phyloP scores from a whole-genome alignment of 1,284 basidiomycete genomes.

The Pascua sp. region DNA sequence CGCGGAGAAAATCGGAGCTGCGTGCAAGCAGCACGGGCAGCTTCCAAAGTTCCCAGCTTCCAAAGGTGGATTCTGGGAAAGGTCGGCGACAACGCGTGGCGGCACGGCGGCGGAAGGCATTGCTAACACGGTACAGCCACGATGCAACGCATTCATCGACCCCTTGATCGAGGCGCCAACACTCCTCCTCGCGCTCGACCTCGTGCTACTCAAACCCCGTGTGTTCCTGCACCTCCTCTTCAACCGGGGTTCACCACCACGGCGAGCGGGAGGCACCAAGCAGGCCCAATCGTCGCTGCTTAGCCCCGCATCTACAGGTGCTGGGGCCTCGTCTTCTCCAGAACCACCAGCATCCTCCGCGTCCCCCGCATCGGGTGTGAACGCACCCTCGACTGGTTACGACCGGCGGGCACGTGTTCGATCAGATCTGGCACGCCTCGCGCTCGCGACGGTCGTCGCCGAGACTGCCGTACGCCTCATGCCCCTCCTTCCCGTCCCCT shows the following conservation, averaged over 20 bases:
- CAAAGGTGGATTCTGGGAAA: too few species aligned
- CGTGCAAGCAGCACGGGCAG: too few species aligned
- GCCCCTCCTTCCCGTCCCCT: neutral
- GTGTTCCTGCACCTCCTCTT: conserved; percentile 88
- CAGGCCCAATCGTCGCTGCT: too few species aligned
- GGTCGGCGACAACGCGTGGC: too few species aligned
- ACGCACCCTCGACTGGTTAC: neutral
- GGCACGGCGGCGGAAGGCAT: too few species aligned
- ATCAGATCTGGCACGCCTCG: conserved; percentile 14
- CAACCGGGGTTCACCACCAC: conserved; percentile 68
- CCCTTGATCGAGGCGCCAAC: conserved; percentile 85
- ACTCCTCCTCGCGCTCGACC: conserved; percentile 71
- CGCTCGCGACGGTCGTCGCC: conserved; percentile 23
- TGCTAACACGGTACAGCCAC: conserved; percentile 47
- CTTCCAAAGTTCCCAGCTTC: too few species aligned
- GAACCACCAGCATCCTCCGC: too few species aligned
- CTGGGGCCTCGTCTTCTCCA: too few species aligned
- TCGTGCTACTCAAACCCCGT: conserved; percentile 78
- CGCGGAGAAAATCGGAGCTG: too few species aligned
- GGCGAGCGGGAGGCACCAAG: conserved; percentile 15
- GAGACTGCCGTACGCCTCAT: conserved; percentile 26
- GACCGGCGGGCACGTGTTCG: conserved; percentile 2
- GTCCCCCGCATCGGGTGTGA: too few species aligned
- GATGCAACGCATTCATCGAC: conserved; percentile 72
- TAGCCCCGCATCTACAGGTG: too few species aligned